phyloP scores from a whole-genome alignment of 257 asterid species.

The Solanum commersonii region DNA sequence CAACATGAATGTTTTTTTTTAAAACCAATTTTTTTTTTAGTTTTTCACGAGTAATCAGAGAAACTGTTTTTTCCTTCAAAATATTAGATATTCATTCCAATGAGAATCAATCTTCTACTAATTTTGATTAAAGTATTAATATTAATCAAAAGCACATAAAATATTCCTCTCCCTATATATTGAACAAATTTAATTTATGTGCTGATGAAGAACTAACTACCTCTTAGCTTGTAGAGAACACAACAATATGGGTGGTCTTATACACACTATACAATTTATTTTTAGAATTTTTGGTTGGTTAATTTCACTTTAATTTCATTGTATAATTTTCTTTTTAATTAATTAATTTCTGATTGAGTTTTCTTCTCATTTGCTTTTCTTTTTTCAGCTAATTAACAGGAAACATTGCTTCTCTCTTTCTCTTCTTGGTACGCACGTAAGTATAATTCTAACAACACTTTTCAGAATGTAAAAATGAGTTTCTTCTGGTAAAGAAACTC shows the following conservation, averaged over 20 bases:
- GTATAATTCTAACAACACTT: not conserved
- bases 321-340: not conserved
- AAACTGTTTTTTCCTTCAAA: no score
- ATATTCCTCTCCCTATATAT: no score
- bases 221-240: not conserved
- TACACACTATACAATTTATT: conserved; percentile 28
- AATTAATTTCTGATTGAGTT: not conserved
- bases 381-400: conserved; percentile 24
- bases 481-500: no score
- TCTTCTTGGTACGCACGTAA: conserved; percentile 69
- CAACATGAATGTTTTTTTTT: no score
- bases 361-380: not conserved
- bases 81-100: no score
- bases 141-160: no score
- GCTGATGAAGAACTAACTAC: not conserved
- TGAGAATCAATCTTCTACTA: no score
- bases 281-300: conserved; percentile 51
- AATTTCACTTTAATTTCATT: not conserved
- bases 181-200: no score
- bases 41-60: no score
- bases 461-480: no score
- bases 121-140: not conserved
- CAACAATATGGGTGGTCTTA: conserved; percentile 7
- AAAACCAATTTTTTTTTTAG: no score
- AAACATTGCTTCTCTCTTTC: conserved; percentile 56